A percentile compares a stretch with the other conserved stretches of the same genome.
phyloP scores from a whole-genome alignment of 2,329 filamentous ascomycete genomes.

The Botrytis porri region DNA sequence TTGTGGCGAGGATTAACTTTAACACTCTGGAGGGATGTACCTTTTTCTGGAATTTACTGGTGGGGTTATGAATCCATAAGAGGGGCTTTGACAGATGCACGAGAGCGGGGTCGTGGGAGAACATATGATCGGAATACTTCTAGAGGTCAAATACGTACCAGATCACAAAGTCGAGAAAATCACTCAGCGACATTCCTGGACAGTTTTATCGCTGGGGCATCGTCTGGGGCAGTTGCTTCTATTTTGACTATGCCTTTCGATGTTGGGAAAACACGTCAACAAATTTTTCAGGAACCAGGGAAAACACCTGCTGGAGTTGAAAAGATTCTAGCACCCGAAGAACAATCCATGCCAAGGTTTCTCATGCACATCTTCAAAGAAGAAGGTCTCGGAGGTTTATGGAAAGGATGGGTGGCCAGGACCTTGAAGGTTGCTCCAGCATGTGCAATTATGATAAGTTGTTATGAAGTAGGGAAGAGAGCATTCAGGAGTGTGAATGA shows the following conservation, averaged over 20 bases:
- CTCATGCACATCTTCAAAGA: slow-evolving; percentile 88
- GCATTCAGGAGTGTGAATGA: slow-evolving; percentile 76
- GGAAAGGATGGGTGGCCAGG: slow-evolving; percentile 86
- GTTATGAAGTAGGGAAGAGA: slow-evolving; percentile 93
- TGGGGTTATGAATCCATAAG: slow-evolving; percentile 91
- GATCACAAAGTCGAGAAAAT: slow-evolving; percentile 64
- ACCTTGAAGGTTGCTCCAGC: slow-evolving; percentile 93
- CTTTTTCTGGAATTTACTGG: slow-evolving; percentile 97
- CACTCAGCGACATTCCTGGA: slow-evolving; percentile 78
- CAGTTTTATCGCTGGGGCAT: slow-evolving; percentile 82
- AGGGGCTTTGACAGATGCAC: slow-evolving; percentile 64
- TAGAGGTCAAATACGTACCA: slow-evolving; percentile 46
- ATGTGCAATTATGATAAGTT: slow-evolving; percentile 99
- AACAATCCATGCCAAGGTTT: slow-evolving; percentile 74
- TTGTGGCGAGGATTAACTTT: slow-evolving; percentile 88
- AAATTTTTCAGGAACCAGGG: slow-evolving; percentile 67
- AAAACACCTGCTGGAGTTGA: slow-evolving; percentile 39
- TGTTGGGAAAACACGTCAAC: slow-evolving; percentile 92
- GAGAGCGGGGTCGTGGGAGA: slow-evolving; percentile 51
- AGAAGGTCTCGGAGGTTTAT: slow-evolving; percentile 78
- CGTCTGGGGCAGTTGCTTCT: slow-evolving; percentile 80
- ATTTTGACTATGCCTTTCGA: slow-evolving; percentile 93
- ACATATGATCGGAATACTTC: slow-evolving; percentile 41
- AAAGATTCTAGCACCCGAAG: slow-evolving; percentile 58
- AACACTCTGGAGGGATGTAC: slow-evolving; percentile 94